A percentile compares a stretch with the other conserved stretches of the same genome.
phyloP scores from a whole-genome alignment of 768 basidiomycete species.

The Tylopilus plumbeoviolaceoides region DNA sequence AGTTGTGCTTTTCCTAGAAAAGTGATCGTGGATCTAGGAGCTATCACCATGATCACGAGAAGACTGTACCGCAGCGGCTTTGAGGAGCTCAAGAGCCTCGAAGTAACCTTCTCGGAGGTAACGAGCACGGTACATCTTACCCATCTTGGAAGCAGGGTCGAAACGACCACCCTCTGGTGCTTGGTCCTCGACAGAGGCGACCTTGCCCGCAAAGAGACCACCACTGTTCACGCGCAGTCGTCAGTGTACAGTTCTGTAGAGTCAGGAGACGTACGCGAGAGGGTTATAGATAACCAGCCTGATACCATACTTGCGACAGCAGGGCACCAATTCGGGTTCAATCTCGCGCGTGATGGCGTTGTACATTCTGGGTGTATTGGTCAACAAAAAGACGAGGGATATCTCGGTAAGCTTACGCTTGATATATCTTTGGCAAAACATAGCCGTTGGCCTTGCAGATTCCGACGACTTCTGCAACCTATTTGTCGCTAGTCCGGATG shows the following conservation, averaged over 20 bases:
- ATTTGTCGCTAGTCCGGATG: background rate
- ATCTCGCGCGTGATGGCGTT: conserved; percentile 47
- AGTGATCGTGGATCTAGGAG: background rate
- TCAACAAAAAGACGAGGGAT: background rate
- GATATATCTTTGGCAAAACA: conserved; percentile 52
- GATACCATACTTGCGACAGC: conserved; percentile 54
- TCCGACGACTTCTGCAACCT: conserved; percentile 56
- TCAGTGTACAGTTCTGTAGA: background rate
- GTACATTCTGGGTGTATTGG: conserved; percentile 33
- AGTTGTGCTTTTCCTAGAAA: conserved; percentile 33
- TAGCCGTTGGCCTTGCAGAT: conserved; percentile 54
- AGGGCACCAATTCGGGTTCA: conserved; percentile 50
- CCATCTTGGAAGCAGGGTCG: conserved; percentile 34
- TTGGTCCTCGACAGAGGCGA: conserved; percentile 31
- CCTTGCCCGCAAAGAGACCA: conserved; percentile 41
- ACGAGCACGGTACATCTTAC: conserved; percentile 42
- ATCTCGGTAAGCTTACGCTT: conserved; percentile 37
- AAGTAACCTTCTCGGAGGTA: conserved; percentile 43
- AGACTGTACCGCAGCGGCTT: conserved; percentile 36
- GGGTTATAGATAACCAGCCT: conserved; percentile 57
- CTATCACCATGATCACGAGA: background rate
- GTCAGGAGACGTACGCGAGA: conserved; percentile 37
- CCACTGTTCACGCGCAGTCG: background rate
- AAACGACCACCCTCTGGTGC: conserved; percentile 40
- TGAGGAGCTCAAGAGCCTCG: conserved; percentile 39